Evolutionary conservation across 2,329 filamentous ascomycete genomes (phyloP).

Genomic region (Pseudocercospora pini-densiflorae): DNA sequence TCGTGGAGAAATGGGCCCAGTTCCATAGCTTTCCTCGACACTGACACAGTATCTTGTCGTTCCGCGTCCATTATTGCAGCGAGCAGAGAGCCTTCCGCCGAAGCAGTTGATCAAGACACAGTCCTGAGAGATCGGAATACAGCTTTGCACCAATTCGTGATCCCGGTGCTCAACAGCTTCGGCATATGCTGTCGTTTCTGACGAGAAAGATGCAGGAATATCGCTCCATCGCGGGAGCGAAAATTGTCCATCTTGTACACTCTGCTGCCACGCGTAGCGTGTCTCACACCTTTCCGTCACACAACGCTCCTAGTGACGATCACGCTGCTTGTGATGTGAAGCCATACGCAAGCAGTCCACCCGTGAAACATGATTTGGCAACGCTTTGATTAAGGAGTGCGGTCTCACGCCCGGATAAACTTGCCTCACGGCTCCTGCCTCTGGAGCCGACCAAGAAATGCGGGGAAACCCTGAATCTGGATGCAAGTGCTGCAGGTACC

Average conservation of each 20-base stretch:
- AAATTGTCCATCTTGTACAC: neutral
- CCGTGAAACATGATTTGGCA: neutral
- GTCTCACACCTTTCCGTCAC: neutral
- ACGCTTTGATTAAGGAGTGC: neutral
- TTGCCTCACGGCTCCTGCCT: slow-evolving; percentile 1
- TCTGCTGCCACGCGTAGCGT: neutral
- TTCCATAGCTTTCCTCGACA: neutral
- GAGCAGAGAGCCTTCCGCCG: neutral
- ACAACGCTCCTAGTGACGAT: neutral
- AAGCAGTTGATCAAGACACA: neutral
- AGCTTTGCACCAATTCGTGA: too few species aligned
- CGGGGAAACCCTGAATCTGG: neutral
- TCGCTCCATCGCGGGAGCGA: too few species aligned
- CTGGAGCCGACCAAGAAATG: neutral
- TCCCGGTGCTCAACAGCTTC: too few species aligned
- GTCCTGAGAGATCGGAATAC: neutral
- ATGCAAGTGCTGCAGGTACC: slow-evolving; percentile 3
- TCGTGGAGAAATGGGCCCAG: neutral
- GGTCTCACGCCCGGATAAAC: neutral
- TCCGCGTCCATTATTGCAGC: neutral
- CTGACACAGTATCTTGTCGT: neutral
- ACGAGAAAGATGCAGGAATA: neutral
- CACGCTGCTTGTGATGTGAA: slow-evolving; percentile 3
- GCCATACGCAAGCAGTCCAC: neutral
- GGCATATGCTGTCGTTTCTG: neutral